Evolutionary conservation across 129 eudicot species (phyloP), one percentile per base, ranked within the genome.

Genomic region (Deinandra increscens): DNA sequence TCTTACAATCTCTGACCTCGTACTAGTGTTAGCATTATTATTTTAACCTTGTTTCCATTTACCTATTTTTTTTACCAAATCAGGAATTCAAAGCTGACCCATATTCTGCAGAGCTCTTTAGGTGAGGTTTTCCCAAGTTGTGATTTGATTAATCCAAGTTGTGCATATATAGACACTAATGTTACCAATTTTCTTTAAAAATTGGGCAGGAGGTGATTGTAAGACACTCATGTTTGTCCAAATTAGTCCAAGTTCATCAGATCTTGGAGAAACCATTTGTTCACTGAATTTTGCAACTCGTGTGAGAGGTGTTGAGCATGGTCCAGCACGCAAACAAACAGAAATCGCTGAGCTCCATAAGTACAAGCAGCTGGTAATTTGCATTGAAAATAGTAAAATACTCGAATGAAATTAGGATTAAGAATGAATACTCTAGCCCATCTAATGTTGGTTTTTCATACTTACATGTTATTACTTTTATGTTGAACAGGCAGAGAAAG

Each of bases 81-180:
- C 96, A 91, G 98, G 88, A 93, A 93, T 67, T 93, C 99, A 7
- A 93, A 93, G 85, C 97, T 93, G 44, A 93, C 99, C 31, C 99
- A 93, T 77, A 81, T 93, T 75, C 86, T 93, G 82, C 99, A 93
- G 81, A 93, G 95, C 76, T 93, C 99, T 36, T 79, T 93, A 78
- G 98, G 98, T 92, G 64, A 74, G 86, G 44, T 66, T 51, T 49
- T 4, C 23, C 6, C 7, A 6, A 36, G 4, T 60, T 46, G 20
- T 17, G 36, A 55, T 45, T 36, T 68, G 41, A 2, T 45, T 50
- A 76, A 60, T 64, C 37, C 23, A 23, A 42, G 19, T 43, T 50
- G 46, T 31, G 31, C 36, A 23, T 43, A 3, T 51, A n/a, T 7
- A 60, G 48, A 56, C 33, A 31, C 68, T 75, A 66, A 34, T 42